These are phyloP conservation scores for Elsinoe perseae DNA, from an alignment of 2,329 filamentous ascomycete genomes.

Conservation along the genomic window DNA sequence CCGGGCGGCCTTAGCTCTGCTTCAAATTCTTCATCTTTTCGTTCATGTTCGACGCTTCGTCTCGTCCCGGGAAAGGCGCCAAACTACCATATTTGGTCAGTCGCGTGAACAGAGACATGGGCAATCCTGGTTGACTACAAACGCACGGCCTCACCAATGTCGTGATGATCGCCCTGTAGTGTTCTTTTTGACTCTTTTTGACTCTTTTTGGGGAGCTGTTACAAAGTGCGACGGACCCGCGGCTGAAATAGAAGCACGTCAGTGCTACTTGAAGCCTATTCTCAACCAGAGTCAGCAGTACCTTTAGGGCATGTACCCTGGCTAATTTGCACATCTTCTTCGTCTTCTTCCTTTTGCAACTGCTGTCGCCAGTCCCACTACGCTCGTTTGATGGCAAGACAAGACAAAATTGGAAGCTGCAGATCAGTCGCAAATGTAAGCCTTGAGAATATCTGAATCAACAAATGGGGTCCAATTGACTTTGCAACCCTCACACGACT, in stretches of 20 bases:
- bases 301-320: neutral
- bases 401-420: neutral
- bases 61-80: neutral
- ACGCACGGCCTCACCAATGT: neutral
- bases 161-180: slow-evolving; percentile 1
- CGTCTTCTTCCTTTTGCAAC: neutral
- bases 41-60: slow-evolving; percentile 1
- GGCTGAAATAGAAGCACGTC: neutral
- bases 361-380: neutral
- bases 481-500: neutral
- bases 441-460: neutral
- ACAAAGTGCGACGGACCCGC: slow-evolving; percentile 7
- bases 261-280: neutral
- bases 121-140: neutral
- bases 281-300: neutral
- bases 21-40: neutral
- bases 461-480: neutral
- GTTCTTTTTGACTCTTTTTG: neutral
- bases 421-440: neutral
- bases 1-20: neutral
- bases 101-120: slow-evolving; percentile 4
- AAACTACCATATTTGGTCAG: neutral
- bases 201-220: neutral
- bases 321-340: neutral
- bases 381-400: neutral